Evolutionary conservation across 805 yeast genomes (phyloP).

Genomic region (Metschnikowia bowlesiae): DNA sequence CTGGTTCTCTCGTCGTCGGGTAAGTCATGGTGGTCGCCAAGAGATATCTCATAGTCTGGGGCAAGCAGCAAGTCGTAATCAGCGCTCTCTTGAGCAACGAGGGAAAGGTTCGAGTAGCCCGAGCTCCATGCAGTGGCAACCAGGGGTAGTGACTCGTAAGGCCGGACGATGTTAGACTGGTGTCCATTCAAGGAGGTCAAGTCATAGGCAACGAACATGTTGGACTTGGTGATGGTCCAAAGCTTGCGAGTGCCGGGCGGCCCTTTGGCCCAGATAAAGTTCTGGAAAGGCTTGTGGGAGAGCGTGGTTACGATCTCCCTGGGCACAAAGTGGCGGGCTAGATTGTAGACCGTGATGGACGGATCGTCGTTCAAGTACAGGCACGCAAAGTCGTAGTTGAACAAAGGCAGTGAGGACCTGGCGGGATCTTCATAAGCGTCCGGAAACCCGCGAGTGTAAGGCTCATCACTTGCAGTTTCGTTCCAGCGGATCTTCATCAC

Average conservation of each 20-base stretch:
- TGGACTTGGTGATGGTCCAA: conserved; percentile 41
- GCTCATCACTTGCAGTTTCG: conserved; percentile 23
- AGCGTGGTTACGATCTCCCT: conserved; percentile 56
- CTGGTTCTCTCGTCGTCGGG: conserved; percentile 3
- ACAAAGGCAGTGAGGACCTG: conserved; percentile 24
- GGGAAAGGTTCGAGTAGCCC: conserved; percentile 44
- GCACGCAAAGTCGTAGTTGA: conserved; percentile 65
- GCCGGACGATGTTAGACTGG: conserved; percentile 25
- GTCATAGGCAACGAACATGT: conserved; percentile 33
- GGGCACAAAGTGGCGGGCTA: conserved; percentile 71
- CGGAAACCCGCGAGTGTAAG: conserved; percentile 21
- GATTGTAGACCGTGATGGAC: conserved; percentile 62
- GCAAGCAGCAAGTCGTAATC: conserved; percentile 32
- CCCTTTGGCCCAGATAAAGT: conserved; percentile 39
- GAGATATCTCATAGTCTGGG: not conserved
- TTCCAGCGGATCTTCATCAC: conserved; percentile 73
- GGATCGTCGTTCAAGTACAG: conserved; percentile 72
- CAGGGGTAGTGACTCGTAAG: conserved; percentile 49
- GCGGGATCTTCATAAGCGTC: conserved; percentile 19
- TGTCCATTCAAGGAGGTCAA: conserved; percentile 21
- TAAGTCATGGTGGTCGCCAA: not conserved
- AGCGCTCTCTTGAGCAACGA: conserved; percentile 46
- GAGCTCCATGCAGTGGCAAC: conserved; percentile 57
- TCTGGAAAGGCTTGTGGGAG: conserved; percentile 38
- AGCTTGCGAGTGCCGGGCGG: conserved; percentile 20